Evolutionary conservation across 1,284 basidiomycete species (phyloP).

Genomic region (Naganishia cerealis): DNA sequence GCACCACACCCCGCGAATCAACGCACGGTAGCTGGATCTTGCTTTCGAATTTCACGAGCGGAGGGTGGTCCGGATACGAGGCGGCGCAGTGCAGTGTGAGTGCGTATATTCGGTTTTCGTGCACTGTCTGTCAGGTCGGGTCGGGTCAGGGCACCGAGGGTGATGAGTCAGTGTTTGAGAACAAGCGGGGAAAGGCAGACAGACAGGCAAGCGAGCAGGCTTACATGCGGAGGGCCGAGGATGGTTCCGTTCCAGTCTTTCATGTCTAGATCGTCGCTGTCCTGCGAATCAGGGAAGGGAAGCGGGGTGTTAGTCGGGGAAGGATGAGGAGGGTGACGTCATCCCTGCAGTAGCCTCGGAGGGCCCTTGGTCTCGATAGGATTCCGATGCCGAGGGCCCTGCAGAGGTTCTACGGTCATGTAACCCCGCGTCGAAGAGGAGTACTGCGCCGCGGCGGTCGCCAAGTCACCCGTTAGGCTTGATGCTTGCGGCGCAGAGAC

Average conservation of each 20-base stretch:
- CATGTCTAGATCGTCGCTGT: constrained; percentile 92
- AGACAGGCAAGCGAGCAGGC: constrained; percentile 48
- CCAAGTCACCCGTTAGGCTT: no score
- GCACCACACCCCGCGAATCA: constrained; percentile 64
- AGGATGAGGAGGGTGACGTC: no score
- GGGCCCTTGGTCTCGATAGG: no score
- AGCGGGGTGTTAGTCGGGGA: no score
- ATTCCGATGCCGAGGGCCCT: no score
- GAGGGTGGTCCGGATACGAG: constrained; percentile 65
- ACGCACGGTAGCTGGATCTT: constrained; percentile 96
- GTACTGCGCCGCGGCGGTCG: no score
- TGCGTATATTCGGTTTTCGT: constrained; percentile 97
- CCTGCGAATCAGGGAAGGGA: constrained; percentile 47
- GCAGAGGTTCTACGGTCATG: no score
- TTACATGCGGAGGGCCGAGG: constrained; percentile 92
- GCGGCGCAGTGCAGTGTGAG: constrained; percentile 85
- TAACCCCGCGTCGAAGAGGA: no score
- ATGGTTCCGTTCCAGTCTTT: constrained; percentile 98
- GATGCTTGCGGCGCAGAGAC: neutral
- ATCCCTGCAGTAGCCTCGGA: no score
- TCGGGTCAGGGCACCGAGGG: constrained; percentile 31
- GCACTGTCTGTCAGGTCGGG: constrained; percentile 68
- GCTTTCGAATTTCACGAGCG: constrained; percentile 68
- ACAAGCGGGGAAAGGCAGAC: no score
- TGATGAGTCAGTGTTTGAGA: neutral